Base-by-base conservation (phyloP, 1,284 basidiomycete genomes). In the Tylopilus sp. region DNA sequence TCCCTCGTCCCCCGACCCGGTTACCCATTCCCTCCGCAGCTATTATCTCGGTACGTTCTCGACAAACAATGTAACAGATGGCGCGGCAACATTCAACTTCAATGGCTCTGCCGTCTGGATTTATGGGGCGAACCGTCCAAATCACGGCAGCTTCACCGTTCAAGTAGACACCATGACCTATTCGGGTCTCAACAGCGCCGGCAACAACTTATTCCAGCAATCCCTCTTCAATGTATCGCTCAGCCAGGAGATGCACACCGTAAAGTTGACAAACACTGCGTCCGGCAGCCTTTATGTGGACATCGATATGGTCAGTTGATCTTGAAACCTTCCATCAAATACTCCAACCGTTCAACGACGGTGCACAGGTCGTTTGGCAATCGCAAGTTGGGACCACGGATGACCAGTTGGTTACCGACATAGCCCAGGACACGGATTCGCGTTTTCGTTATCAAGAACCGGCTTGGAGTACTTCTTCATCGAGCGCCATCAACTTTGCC, bases 41-140 rank as follows among this genome's bases (percentile, higher is more conserved):
- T 70, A 68, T 29, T 68, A 61, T 31, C 51, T 55, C 1, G 55
- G 54, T 9, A 69, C 71, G n/a, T 69, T 60, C 29, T 64, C 61
- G 9, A 56, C 40, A n/a, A 66, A 65, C 21, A 64, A 60, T 28
- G 53, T 54, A 2, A 58, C 60, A 15, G 53, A 52, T 15, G 64
- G 69, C 3, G 48, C 42, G 1, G 63, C 54, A 4, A 56, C 59
- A 0, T 63, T 74, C 47, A 54, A 44, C 31, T 74, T 73, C 57
- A 73, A 65, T 23, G 71, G 72, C 6, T 69, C 63, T 6, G 53
- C 54, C n/a, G 31, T 73, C 34, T 66, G 58, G 57, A 51, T 73
- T 15, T 71, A 63, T 31, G 70, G 70, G 6, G 64, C 61, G 8
- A 60, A 61, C 18, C 56, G 67, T 12, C 2, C 43, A 21, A 61